phyloP scores from a whole-genome alignment of 441 rosid genomes.

The Gossypium gossypioides region DNA sequence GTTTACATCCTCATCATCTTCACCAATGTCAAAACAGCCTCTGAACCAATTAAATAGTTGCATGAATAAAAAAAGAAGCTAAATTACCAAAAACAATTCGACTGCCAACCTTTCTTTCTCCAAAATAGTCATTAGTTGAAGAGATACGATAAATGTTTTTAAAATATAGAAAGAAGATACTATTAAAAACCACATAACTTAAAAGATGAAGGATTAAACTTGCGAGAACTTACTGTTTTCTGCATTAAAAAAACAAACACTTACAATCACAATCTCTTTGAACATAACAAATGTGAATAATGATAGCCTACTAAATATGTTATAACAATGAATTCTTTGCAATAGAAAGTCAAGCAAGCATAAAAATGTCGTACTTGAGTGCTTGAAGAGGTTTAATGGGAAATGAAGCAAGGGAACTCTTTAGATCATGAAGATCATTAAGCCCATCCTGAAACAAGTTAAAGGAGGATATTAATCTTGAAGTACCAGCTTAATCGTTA shows the following conservation, averaged over 20 bases:
- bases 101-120: background rate
- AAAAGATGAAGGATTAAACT: background rate
- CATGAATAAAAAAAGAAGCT: constrained; percentile 3
- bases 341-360: background rate
- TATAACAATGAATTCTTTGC: background rate
- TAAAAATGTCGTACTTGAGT: constrained; percentile 47
- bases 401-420: constrained; percentile 70
- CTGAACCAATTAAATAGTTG: constrained; percentile 34
- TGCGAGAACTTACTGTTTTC: background rate
- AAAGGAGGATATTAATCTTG: constrained; percentile 12
- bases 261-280: background rate
- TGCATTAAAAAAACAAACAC: background rate
- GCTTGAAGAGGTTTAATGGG: constrained; percentile 84
- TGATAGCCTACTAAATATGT: background rate
- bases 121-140: background rate
- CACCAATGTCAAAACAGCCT: constrained; percentile 77
- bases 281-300: background rate
- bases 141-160: background rate
- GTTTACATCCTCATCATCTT: constrained; percentile 43
- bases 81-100: background rate
- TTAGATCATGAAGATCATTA: constrained; percentile 59
- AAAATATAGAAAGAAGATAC: background rate
- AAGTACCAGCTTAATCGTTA: constrained; percentile 13
- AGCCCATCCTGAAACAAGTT: constrained; percentile 55
- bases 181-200: background rate